Conservation (phyloP, 1,284 basidiomycete genomes). For the Rhodotorula sp. region DNA sequence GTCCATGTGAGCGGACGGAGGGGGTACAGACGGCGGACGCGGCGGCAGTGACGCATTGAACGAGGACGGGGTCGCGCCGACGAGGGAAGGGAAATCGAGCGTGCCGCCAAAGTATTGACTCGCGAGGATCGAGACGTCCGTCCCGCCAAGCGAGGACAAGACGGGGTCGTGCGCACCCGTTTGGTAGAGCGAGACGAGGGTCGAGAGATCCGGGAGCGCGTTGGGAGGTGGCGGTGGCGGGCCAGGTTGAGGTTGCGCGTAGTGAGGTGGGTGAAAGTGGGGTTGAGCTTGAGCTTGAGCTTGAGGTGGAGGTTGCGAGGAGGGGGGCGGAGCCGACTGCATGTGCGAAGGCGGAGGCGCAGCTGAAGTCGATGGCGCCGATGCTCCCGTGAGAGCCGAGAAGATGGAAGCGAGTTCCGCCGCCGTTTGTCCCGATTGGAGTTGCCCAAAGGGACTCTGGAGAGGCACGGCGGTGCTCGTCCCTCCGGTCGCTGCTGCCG, state of each 20-base stretch:
- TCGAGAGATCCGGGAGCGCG: slow-evolving; percentile 19
- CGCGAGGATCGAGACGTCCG: slow-evolving; percentile 19
- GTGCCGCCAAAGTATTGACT: slow-evolving; percentile 23
- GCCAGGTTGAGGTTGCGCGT: background rate
- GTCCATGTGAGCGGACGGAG: background rate
- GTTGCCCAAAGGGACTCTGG: too few relatives aligned
- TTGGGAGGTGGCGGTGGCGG: background rate
- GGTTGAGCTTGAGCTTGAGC: background rate
- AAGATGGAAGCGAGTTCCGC: slow-evolving; percentile 2
- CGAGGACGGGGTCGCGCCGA: background rate
- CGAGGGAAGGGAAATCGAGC: slow-evolving; percentile 11
- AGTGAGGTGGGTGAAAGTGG: background rate
- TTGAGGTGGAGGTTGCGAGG: background rate
- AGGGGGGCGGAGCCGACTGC: slow-evolving; percentile 4
- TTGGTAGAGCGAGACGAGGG: slow-evolving; percentile 21
- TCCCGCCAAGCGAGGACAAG: background rate
- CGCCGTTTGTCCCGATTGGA: background rate
- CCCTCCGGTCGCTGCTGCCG: background rate
- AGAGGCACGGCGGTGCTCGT: background rate
- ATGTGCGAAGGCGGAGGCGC: background rate
- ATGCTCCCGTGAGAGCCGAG: background rate
- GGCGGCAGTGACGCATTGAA: background rate
- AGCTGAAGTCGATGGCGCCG: background rate
- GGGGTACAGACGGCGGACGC: background rate
- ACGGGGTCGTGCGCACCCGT: slow-evolving; percentile 12